Evolutionary conservation across 148 eudicot species (phyloP), one percentile per base, ranked within the genome.

Genomic region (Talinum fruticosum): DNA sequence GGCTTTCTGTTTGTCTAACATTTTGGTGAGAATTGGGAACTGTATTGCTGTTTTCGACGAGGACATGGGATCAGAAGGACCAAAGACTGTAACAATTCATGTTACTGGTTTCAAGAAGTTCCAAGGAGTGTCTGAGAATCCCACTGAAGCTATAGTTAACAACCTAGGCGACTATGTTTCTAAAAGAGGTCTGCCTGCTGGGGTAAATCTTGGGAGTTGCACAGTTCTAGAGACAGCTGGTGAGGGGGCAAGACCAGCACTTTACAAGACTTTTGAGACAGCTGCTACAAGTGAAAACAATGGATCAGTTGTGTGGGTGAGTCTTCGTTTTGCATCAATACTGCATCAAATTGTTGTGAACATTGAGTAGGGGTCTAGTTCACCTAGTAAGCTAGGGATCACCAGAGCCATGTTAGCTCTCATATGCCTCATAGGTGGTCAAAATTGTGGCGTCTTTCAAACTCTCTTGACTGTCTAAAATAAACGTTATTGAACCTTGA

Each of bases 31-130:
- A 69, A 83, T 76, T 53, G 83, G 84, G 71, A 86, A 81, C 73
- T 83, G 79, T 62, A 64, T 76, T 2, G 32, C 71, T 77, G 75
- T 71, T 23, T 44, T 4, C 33, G 54, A 75, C 71, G 54, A 79
- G 34, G 75, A 79, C 38, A 92, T 92, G 97, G 97, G 97, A 76
- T 92, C 97, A 44, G 93, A 90, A 79, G 93, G 90, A 74, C 85
- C 90, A 47, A 87, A 82, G 78, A 34, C 19, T 64, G 85, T 92
- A 44, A 88, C 84, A 66, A 82, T 90, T 69, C 89, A 92, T 65
- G 89, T 92, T 69, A 90, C 97, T 4, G 97, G 97, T 37, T 92
- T 92, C 86, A 90, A 90, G 83, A 92, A 88, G 84, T 92, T 92
- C 73, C 90, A 90, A 34, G 97, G 93, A 37, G 91, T 92, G 66